Conservation (phyloP, 306 rosid species). For the Corylus avellana region DNA sequence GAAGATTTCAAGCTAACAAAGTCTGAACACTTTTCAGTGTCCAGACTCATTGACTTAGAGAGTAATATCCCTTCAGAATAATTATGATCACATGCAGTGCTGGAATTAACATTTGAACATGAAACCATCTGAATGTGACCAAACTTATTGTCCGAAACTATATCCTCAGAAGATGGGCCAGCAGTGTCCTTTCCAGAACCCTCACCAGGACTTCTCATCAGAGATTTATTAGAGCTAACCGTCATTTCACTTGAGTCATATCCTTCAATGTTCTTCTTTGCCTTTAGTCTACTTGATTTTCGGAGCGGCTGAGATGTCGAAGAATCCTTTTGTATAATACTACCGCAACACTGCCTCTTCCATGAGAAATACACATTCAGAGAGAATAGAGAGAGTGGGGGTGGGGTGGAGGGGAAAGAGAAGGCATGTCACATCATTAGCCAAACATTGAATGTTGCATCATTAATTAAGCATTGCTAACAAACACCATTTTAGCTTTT, state of each 20-base stretch:
- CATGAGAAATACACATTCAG: conserved; percentile 31
- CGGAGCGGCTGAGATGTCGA: conserved; percentile 26
- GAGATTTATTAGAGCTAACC: conserved; percentile 17
- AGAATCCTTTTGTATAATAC: conserved; percentile 28
- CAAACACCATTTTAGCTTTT: not conserved
- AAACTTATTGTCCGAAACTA: conserved; percentile 27
- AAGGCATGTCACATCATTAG: not conserved
- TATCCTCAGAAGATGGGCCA: conserved; percentile 27
- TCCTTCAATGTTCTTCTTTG: conserved; percentile 32
- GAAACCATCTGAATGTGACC: conserved; percentile 17
- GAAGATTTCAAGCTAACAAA: conserved; percentile 27
- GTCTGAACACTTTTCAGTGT: conserved; percentile 24
- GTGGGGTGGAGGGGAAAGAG: not conserved
- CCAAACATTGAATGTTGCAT: not conserved
- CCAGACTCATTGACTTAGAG: conserved; percentile 27
- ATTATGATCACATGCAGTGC: conserved; percentile 17
- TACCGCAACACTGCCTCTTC: conserved; percentile 19
- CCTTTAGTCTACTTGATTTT: conserved; percentile 25
- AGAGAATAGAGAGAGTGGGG: not conserved
- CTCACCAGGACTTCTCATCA: conserved; percentile 27
- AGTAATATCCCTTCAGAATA: conserved; percentile 23
- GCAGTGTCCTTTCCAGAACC: conserved; percentile 25
- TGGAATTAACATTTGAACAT: conserved; percentile 21
- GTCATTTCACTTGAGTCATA: conserved; percentile 16
- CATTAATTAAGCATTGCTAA: not conserved